Percentiles rank a stretch among this genome's conserved stretches.
phyloP scores from a whole-genome alignment of 768 basidiomycete species.

The Ramaria rubella region DNA sequence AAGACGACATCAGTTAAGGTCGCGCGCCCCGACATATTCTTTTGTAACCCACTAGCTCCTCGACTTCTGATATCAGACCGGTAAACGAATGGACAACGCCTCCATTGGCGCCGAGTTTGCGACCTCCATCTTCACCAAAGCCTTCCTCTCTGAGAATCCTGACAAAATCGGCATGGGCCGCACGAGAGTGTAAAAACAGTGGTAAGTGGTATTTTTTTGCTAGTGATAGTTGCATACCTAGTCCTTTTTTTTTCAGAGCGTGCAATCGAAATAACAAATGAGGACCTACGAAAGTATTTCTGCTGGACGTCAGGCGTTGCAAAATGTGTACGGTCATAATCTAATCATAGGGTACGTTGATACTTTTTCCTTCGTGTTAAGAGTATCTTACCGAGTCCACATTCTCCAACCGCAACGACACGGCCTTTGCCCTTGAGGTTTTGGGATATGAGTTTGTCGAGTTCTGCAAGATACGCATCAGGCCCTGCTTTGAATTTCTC shows the following conservation, averaged over 20 bases:
- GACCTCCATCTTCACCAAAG: conserved; percentile 51
- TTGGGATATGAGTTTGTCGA: conserved; percentile 47
- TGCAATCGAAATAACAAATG: not conserved
- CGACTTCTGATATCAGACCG: conserved; percentile 53
- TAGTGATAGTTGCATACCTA: conserved; percentile 52
- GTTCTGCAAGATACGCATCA: conserved; percentile 50
- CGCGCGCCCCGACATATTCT: not conserved
- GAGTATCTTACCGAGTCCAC: conserved; percentile 55
- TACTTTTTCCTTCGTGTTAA: not conserved
- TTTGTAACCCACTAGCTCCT: conserved; percentile 50
- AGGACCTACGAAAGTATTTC: conserved; percentile 51
- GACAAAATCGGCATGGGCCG: conserved; percentile 68
- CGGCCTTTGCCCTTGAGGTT: conserved; percentile 49
- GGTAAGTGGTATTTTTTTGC: conserved; percentile 70
- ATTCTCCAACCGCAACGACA: conserved; percentile 71
- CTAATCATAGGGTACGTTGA: conserved; percentile 30
- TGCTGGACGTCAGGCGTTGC: conserved; percentile 54
- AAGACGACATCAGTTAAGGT: not conserved
- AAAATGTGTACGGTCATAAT: conserved; percentile 72
- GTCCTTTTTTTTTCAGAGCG: not conserved
- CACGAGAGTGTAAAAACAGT: conserved; percentile 74
- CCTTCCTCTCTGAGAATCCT: conserved; percentile 58
- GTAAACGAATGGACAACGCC: conserved; percentile 86
- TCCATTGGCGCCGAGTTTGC: conserved; percentile 48
- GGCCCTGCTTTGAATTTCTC: conserved; percentile 49